phyloP scores from a whole-genome alignment of 768 basidiomycete species.

The Trametes cubensis region DNA sequence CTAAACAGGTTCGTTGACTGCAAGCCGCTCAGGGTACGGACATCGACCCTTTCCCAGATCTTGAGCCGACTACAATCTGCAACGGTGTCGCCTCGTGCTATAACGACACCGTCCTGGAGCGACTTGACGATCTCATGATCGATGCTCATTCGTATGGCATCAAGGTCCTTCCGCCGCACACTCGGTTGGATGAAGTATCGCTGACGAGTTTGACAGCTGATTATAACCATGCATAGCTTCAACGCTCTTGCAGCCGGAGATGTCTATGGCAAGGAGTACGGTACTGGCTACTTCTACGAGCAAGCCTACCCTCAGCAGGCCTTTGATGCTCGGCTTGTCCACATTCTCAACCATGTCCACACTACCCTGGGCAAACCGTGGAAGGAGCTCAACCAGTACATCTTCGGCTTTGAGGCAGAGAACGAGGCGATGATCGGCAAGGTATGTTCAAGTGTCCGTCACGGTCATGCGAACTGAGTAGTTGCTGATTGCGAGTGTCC shows the following conservation, averaged over 20 bases:
- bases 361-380: conserved; percentile 39
- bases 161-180: conserved; percentile 22
- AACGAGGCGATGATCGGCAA: conserved; percentile 40
- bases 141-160: conserved; percentile 39
- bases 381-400: conserved; percentile 41
- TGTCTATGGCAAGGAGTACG: conserved; percentile 39
- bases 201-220: conserved; percentile 6
- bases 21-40: conserved; percentile 25
- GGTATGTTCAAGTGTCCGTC: conserved; percentile 7
- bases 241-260: conserved; percentile 39
- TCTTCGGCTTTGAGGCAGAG: conserved; percentile 44
- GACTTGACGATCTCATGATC: conserved; percentile 44
- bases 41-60: conserved; percentile 35
- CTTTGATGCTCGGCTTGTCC: conserved; percentile 42
- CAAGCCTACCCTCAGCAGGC: conserved; percentile 28
- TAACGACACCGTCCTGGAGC: conserved; percentile 40
- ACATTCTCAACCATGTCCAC: conserved; percentile 44
- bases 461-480: too few species aligned
- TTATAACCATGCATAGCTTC: conserved; percentile 33
- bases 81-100: conserved; percentile 33
- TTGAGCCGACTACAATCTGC: conserved; percentile 39
- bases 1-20: background rate
- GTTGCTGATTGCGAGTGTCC: background rate
- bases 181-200: too few species aligned
- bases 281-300: conserved; percentile 40